phyloP scores from a whole-genome alignment of 2,329 filamentous ascomycete species.

The Sarocladiaceae sp. region DNA sequence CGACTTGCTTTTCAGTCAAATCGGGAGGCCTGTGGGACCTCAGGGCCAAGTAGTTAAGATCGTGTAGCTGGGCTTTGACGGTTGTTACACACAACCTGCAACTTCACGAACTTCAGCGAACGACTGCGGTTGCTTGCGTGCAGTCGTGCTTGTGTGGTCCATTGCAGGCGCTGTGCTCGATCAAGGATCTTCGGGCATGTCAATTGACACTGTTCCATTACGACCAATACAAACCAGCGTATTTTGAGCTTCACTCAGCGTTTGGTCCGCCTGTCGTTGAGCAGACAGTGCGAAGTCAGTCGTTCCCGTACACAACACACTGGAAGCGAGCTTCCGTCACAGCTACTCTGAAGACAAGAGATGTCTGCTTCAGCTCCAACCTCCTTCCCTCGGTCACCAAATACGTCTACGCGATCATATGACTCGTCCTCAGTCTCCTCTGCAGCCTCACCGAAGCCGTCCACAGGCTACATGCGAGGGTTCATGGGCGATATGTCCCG shows the following conservation, averaged over 20 bases:
- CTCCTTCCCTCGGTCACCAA: slow-evolving; percentile 57
- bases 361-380: slow-evolving; percentile 55
- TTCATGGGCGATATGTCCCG: slow-evolving; percentile 49
- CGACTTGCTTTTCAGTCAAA: slow-evolving; percentile 7
- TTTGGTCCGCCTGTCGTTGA: not conserved
- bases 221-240: not conserved
- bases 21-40: not conserved
- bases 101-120: not conserved
- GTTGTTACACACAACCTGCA: slow-evolving; percentile 1
- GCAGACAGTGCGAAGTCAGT: not conserved
- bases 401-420: slow-evolving; percentile 57
- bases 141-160: slow-evolving; percentile 3
- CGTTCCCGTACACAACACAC: not conserved
- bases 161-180: not conserved
- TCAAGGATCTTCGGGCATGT: not conserved
- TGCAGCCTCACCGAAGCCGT: slow-evolving; percentile 53
- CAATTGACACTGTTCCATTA: not conserved
- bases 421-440: slow-evolving; percentile 62
- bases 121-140: slow-evolving; percentile 1
- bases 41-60: not conserved
- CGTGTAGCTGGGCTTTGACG: not conserved
- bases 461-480: slow-evolving; percentile 47
- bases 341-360: not conserved
- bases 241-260: not conserved
- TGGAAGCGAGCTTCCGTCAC: not conserved